Evolutionary conservation across 768 basidiomycete species (phyloP), one percentile per base, ranked within the genome.

Genomic region (Amanita phalloides): DNA sequence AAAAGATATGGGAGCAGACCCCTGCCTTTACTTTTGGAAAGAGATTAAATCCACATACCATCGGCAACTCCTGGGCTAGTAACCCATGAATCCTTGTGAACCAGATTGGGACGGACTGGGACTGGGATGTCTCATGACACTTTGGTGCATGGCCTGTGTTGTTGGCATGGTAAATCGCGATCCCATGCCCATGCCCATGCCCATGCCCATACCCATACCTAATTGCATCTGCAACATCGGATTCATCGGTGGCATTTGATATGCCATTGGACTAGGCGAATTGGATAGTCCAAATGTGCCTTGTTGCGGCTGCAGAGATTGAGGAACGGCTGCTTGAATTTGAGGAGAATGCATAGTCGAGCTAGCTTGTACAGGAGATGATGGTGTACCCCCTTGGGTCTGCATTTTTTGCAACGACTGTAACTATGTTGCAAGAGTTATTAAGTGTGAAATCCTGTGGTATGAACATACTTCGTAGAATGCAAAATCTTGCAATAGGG

Each of bases 401-500:
- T 77, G 76, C 46, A 77, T 67, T 66, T 89, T 91, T 65, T 92
- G 89, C 71, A 90, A 81, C 11, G 90, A 77, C 71, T 91, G 89
- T n/a, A 91, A 69, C 86, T 91, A 58, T 21, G 37, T 45, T 48
- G 45, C 26, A 8, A 42, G 54, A 45, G 49, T 49, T 14, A 41
- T 10, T 21, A 47, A 8, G 9, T 14, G 17, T n/a, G 36, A 14
- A 30, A 25, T 47, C 14, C 8, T 30, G 21, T 25, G 21, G 13
- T n/a, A 21, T 30, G 11, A 13, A 60, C 74, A 28, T 57, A 91
- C 90, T 75, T 92, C 90, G 58, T 92, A 92, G 66, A 86, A 92
- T 11, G 87, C 89, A 61, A 90, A 91, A 66, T 96, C 94, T 63
- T 97, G 93, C 32, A 97, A 71, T 33, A 97, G 72, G 6, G 92